A percentile compares a stretch with the other conserved stretches of the same genome.
These are phyloP conservation scores for Talaromyces sp. DNA, from an alignment of 2,329 filamentous ascomycete genomes.

Conservation along the genomic window DNA sequence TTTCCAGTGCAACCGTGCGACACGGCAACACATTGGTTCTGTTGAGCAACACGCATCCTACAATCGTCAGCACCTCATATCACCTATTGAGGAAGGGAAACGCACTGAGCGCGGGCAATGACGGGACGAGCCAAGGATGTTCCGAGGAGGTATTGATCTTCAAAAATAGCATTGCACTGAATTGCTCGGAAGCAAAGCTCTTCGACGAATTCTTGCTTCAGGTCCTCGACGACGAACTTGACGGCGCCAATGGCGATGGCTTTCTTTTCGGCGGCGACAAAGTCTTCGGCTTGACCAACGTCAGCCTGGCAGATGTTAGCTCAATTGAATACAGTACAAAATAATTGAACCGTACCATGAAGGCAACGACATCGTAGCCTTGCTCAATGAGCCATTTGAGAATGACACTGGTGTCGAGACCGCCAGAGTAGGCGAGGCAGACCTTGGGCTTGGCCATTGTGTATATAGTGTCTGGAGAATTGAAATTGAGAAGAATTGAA, in stretches of 20 bases:
- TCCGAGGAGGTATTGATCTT: slow-evolving; percentile 51
- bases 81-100: neutral
- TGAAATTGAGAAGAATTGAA: neutral
- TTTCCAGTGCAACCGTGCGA: slow-evolving; percentile 49
- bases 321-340: neutral
- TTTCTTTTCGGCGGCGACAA: slow-evolving; percentile 68
- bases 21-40: slow-evolving; percentile 43
- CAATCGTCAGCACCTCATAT: neutral
- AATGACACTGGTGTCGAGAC: slow-evolving; percentile 42
- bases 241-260: slow-evolving; percentile 65
- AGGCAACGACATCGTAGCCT: slow-evolving; percentile 61
- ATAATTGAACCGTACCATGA: slow-evolving; percentile 29
- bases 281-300: slow-evolving; percentile 66
- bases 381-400: slow-evolving; percentile 49
- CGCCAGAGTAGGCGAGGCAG: slow-evolving; percentile 29
- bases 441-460: slow-evolving; percentile 20
- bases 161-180: slow-evolving; percentile 65
- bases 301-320: slow-evolving; percentile 48
- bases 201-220: slow-evolving; percentile 73
- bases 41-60: slow-evolving; percentile 35
- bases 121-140: slow-evolving; percentile 46
- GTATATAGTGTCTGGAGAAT: neutral
- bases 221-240: slow-evolving; percentile 61
- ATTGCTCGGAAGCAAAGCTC: slow-evolving; percentile 77
- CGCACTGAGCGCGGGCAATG: slow-evolving; percentile 44